phyloP scores from a whole-genome alignment of 345 rosid genomes.

The Xanthoceras sorbifolium region DNA sequence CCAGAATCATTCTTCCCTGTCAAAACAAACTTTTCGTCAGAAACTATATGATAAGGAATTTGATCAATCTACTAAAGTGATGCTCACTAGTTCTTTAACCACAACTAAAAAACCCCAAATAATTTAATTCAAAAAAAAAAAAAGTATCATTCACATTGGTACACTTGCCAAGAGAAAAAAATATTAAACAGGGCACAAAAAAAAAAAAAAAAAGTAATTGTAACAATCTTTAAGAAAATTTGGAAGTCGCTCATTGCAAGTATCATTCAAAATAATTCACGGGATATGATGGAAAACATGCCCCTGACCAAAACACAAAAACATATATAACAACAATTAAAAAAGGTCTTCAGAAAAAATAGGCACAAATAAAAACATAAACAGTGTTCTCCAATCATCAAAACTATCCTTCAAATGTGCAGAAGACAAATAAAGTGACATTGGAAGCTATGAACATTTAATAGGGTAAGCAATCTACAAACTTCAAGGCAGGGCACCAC shows the following conservation, averaged over 20 bases:
- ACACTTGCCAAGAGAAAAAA: not conserved
- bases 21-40: constrained; percentile 29
- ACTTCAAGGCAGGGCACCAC: not conserved
- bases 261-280: not conserved
- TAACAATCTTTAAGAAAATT: not conserved
- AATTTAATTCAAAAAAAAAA: too few species aligned
- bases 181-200: not conserved
- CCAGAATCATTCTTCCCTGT: constrained; percentile 99
- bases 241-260: not conserved
- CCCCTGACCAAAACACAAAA: too few species aligned
- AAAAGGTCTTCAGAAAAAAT: not conserved
- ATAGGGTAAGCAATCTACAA: not conserved
- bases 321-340: not conserved
- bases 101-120: not conserved
- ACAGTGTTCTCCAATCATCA: not conserved
- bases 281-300: not conserved
- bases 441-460: too few species aligned
- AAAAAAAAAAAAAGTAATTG: not conserved
- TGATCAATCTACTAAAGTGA: not conserved
- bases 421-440: not conserved
- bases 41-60: not conserved
- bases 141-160: not conserved
- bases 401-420: not conserved
- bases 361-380: not conserved
- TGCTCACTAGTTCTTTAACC: not conserved